phyloP scores from a whole-genome alignment of 228 moss, liverwort and hornwort species.

The Sphagnum fallax region DNA sequence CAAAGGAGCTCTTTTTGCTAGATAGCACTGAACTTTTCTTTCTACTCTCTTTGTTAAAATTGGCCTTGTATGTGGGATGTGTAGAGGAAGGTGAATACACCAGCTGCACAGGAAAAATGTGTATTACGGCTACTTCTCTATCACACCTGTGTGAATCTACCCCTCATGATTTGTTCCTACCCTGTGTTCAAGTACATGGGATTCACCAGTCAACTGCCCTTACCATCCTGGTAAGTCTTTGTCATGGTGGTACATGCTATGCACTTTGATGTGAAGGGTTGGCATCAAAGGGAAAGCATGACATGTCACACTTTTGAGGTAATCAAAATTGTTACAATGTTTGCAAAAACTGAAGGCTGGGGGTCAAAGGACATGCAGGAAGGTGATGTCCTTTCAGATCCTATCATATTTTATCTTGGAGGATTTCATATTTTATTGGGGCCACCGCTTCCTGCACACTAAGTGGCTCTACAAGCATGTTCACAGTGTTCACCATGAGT shows the following conservation, averaged over 20 bases:
- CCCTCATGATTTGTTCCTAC: conserved; percentile 37
- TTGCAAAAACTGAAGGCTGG: no score
- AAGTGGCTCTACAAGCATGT: conserved; percentile 99
- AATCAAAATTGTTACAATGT: no score
- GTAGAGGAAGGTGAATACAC: conserved; percentile 21
- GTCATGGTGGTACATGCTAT: no score
- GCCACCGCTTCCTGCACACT: conserved; percentile 89
- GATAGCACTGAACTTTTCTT: no score
- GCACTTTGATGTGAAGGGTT: no score
- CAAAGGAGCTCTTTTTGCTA: no score
- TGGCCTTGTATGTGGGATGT: no score
- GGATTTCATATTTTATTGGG: conserved; percentile 99
- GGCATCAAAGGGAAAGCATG: no score
- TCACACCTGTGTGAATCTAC: conserved; percentile 37
- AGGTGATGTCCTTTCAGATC: conserved; percentile 90
- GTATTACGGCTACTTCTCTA: conserved; percentile 38
- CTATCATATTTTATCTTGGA: conserved; percentile 92
- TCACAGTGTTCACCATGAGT: conserved; percentile 99
- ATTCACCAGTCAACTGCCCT: conserved; percentile 34
- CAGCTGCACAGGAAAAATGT: conserved; percentile 41
- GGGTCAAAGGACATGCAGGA: neutral
- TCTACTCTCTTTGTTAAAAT: no score
- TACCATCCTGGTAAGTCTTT: conserved; percentile 17
- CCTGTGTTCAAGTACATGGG: conserved; percentile 48
- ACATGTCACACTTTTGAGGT: no score